Percentiles rank a stretch among this genome's conserved stretches.
Evolutionary conservation across 2,329 filamentous ascomycete species (phyloP).

Genomic region (Coniochaeta hoffmannii): DNA sequence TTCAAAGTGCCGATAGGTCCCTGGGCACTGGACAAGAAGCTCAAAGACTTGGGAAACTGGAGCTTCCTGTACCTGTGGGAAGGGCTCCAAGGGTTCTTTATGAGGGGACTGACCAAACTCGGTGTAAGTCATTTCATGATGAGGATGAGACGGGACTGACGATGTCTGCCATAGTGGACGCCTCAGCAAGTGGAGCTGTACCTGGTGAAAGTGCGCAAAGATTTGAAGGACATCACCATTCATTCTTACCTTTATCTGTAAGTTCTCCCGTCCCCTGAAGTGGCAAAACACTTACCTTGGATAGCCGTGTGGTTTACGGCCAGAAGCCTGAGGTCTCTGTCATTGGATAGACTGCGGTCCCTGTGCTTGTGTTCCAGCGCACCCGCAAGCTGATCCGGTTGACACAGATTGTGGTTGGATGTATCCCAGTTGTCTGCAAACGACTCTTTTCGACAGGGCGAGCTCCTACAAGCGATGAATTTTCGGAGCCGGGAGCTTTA

Average conservation of each 20-base stretch:
- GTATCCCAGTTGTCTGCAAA: too few species aligned
- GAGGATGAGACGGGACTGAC: background rate
- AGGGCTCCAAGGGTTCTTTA: conserved; percentile 41
- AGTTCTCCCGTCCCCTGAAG: conserved; percentile 1
- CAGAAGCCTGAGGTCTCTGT: background rate
- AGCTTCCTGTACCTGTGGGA: conserved; percentile 43
- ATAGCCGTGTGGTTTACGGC: background rate
- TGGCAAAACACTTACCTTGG: background rate
- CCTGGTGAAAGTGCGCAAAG: conserved; percentile 37
- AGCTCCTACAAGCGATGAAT: too few species aligned
- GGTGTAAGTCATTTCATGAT: conserved; percentile 10
- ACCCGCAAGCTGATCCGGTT: too few species aligned
- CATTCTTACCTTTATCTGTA: conserved; percentile 9
- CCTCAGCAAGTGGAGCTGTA: conserved; percentile 40
- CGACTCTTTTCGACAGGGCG: too few species aligned
- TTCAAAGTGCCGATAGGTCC: conserved; percentile 47
- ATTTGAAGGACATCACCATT: conserved; percentile 6
- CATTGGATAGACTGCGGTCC: too few species aligned
- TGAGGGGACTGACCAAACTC: conserved; percentile 44
- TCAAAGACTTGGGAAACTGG: conserved; percentile 46
- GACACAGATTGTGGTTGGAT: too few species aligned
- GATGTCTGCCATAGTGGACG: conserved; percentile 26
- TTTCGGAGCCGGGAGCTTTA: too few species aligned
- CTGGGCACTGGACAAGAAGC: conserved; percentile 43
- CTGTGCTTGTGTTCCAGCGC: too few species aligned